Percentiles rank a stretch among this genome's conserved stretches.
Evolutionary conservation across 768 basidiomycete species (phyloP).

Genomic region (Naganishia vishniacii): DNA sequence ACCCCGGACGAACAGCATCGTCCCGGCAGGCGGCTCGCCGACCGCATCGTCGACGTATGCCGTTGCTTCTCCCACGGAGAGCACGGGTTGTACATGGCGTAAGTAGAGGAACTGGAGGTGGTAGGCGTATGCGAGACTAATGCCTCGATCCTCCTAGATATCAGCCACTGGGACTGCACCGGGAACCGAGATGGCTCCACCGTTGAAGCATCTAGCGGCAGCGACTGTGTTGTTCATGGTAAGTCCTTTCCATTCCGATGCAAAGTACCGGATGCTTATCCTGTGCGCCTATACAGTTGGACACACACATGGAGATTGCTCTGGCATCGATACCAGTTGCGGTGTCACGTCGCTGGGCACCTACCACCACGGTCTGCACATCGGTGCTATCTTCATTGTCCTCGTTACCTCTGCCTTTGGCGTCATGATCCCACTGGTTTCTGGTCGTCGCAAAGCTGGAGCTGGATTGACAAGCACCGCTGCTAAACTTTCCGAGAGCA

Average conservation of each 20-base stretch:
- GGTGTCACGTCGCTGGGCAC: constrained; percentile 7
- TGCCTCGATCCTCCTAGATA: neutral
- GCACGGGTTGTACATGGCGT: constrained; percentile 35
- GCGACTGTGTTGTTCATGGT: constrained; percentile 38
- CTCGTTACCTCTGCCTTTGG: constrained; percentile 37
- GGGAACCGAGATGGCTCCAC: constrained; percentile 29
- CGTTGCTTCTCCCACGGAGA: constrained; percentile 30
- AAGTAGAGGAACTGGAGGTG: constrained; percentile 4
- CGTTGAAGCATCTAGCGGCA: constrained; percentile 17
- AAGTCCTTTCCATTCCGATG: constrained; percentile 1
- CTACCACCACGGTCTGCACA: constrained; percentile 40
- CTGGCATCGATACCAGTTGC: constrained; percentile 30
- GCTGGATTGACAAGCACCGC: neutral
- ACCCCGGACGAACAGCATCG: constrained; percentile 13
- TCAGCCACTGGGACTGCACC: constrained; percentile 38
- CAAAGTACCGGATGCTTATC: too few species aligned
- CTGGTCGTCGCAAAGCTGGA: constrained; percentile 25
- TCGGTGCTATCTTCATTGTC: constrained; percentile 41
- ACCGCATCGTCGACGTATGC: neutral
- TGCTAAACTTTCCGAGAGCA: constrained; percentile 10
- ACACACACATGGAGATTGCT: constrained; percentile 42
- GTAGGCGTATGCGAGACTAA: neutral
- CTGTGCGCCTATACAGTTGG: constrained; percentile 15
- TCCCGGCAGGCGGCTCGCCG: constrained; percentile 27
- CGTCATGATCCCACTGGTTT: constrained; percentile 37